phyloP scores from a whole-genome alignment of 2,329 filamentous ascomycete species.

The Herpotrichia juniperi region DNA sequence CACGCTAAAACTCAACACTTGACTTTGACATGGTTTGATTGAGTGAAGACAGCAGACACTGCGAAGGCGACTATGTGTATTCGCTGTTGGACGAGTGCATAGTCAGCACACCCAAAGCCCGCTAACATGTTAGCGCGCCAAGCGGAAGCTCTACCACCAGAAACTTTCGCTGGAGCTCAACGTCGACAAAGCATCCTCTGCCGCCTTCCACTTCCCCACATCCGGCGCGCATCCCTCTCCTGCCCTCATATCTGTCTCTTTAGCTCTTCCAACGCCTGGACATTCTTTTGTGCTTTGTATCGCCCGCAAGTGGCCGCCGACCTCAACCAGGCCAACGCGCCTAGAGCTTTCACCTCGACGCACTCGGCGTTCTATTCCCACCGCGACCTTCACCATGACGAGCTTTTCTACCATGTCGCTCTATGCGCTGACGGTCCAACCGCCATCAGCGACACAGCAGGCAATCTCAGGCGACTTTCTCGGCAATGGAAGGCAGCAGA shows the following conservation, averaged over 20 bases:
- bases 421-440: slow-evolving; percentile 95
- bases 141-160: not conserved
- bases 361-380: not conserved
- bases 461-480: slow-evolving; percentile 95
- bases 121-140: not conserved
- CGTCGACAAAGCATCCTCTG: not conserved
- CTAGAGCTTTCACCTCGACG: not conserved
- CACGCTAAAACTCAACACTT: too few relatives aligned
- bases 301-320: not conserved
- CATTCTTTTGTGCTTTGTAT: not conserved
- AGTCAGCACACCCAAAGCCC: too few relatives aligned
- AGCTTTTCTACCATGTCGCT: slow-evolving; percentile 98
- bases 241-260: not conserved
- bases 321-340: not conserved
- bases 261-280: not conserved
- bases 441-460: slow-evolving; percentile 85
- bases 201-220: not conserved
- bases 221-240: not conserved
- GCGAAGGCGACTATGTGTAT: too few relatives aligned
- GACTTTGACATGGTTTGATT: too few relatives aligned
- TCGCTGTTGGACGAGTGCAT: too few relatives aligned
- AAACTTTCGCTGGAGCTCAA: not conserved
- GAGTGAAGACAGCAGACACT: too few relatives aligned
- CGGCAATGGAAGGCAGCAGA: slow-evolving; percentile 96
- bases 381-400: slow-evolving; percentile 69